phyloP scores from a whole-genome alignment of 164 flowering plant species.

The Berberis vulgaris region DNA sequence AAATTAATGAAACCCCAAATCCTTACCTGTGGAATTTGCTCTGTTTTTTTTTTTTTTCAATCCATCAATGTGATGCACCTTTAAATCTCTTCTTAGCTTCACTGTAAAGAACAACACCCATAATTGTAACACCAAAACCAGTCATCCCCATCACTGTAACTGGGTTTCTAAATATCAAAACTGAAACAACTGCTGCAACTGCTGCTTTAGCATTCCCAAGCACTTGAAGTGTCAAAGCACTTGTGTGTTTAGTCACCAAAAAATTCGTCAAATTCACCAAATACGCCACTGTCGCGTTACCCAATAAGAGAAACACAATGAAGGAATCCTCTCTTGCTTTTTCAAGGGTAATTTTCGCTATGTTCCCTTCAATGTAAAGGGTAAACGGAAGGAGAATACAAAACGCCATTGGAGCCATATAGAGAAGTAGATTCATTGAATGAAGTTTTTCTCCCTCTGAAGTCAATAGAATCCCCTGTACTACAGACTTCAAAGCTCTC shows the following conservation, averaged over 20 bases:
- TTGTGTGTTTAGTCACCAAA: constrained; percentile 89
- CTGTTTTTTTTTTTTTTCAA: background rate
- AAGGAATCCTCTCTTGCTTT: constrained; percentile 48
- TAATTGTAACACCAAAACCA: constrained; percentile 78
- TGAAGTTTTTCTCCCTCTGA: constrained; percentile 76
- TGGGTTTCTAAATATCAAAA: constrained; percentile 84
- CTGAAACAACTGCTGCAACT: constrained; percentile 89
- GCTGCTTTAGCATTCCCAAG: constrained; percentile 95
- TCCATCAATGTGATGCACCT: constrained; percentile 33
- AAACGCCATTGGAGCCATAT: constrained; percentile 98
- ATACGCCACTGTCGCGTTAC: constrained; percentile 91
- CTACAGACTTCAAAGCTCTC: constrained; percentile 80
- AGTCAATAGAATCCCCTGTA: constrained; percentile 69
- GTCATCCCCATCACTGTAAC: constrained; percentile 91
- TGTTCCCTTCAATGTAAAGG: constrained; percentile 76
- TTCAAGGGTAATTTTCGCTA: constrained; percentile 44
- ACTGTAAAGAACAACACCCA: constrained; percentile 94
- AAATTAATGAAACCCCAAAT: background rate
- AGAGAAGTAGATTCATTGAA: constrained; percentile 82
- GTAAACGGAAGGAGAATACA: constrained; percentile 63
- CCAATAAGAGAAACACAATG: constrained; percentile 53
- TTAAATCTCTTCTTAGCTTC: constrained; percentile 87
- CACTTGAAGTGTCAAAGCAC: constrained; percentile 89
- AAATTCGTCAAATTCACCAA: constrained; percentile 90
- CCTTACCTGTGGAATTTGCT: background rate